A percentile compares a stretch with the other conserved stretches of the same genome.
phyloP scores from a whole-genome alignment of 2,329 filamentous ascomycete genomes.

The Phialocephala subalpina region DNA sequence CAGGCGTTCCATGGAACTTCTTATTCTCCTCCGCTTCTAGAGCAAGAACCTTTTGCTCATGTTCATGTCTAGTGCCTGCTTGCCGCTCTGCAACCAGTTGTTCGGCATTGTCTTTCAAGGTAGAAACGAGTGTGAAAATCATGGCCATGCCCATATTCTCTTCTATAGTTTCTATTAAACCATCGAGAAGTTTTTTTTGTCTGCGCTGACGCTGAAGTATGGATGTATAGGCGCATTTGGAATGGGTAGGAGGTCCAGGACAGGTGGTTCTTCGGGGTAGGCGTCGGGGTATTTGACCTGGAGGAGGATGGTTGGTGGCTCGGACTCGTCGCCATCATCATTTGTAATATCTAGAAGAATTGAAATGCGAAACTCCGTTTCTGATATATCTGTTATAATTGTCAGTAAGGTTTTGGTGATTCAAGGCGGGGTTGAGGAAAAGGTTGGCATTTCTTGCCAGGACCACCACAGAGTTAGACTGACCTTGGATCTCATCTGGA shows the following conservation, averaged over 20 bases:
- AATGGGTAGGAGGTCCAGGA: conserved; percentile 79
- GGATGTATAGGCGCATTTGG: conserved; percentile 74
- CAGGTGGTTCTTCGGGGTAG: conserved; percentile 88
- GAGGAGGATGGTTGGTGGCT: conserved; percentile 78
- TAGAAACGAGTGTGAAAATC: conserved; percentile 90
- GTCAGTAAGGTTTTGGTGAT: conserved; percentile 19
- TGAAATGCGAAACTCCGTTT: conserved; percentile 86
- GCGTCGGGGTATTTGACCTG: conserved; percentile 88
- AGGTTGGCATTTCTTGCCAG: not conserved
- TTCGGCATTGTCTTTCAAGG: conserved; percentile 92
- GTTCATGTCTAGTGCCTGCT: conserved; percentile 65
- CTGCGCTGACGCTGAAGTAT: conserved; percentile 80
- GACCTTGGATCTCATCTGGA: conserved; percentile 94
- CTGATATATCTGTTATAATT: conserved; percentile 77
- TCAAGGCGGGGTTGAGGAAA: not conserved
- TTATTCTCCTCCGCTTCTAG: conserved; percentile 92
- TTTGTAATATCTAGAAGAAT: conserved; percentile 82
- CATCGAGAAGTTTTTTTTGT: conserved; percentile 79
- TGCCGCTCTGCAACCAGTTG: conserved; percentile 79
- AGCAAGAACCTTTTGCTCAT: conserved; percentile 62
- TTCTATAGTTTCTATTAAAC: conserved; percentile 78
- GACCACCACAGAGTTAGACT: not conserved
- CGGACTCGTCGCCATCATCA: conserved; percentile 66
- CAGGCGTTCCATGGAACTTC: conserved; percentile 91
- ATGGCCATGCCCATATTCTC: conserved; percentile 98